Conservation (phyloP, 2,329 filamentous ascomycete species). For the Paraconiothyrium sp. region DNA sequence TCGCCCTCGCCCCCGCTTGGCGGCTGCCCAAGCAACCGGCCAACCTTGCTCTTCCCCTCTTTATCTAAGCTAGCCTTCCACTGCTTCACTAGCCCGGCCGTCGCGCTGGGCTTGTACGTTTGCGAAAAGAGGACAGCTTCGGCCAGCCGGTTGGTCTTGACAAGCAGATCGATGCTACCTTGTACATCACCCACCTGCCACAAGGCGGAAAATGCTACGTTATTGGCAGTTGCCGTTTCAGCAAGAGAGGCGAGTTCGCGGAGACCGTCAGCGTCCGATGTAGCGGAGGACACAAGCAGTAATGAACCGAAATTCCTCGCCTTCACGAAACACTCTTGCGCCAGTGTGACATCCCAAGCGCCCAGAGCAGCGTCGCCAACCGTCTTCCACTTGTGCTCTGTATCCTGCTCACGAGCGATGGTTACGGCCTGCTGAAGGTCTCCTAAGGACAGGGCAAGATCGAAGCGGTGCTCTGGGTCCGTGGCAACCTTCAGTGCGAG, state of each 20-base stretch:
- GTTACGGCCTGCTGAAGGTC: slow-evolving; percentile 86
- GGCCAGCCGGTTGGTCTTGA: slow-evolving; percentile 78
- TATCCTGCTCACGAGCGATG: slow-evolving; percentile 82
- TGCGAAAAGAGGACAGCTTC: slow-evolving; percentile 93
- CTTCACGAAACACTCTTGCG: slow-evolving; percentile 90
- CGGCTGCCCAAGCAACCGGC: slow-evolving; percentile 83
- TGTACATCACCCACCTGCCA: slow-evolving; percentile 89
- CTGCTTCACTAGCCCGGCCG: slow-evolving; percentile 71
- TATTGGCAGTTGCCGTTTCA: slow-evolving; percentile 80
- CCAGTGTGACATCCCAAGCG: slow-evolving; percentile 86
- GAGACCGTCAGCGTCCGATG: slow-evolving; percentile 79
- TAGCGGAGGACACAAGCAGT: slow-evolving; percentile 87
- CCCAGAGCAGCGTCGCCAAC: slow-evolving; percentile 90
- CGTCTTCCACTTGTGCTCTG: slow-evolving; percentile 98
- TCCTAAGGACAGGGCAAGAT: slow-evolving; percentile 83
- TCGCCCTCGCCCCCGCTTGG: slow-evolving; percentile 69
- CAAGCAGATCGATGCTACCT: slow-evolving; percentile 80
- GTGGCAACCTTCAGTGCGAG: slow-evolving; percentile 93
- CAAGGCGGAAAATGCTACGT: slow-evolving; percentile 88
- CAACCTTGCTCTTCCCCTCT: slow-evolving; percentile 83
- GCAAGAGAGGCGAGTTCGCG: slow-evolving; percentile 77
- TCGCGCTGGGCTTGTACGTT: slow-evolving; percentile 89
- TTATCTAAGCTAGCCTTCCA: slow-evolving; percentile 91
- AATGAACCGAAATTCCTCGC: slow-evolving; percentile 91
- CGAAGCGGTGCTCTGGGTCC: slow-evolving; percentile 95